Percentiles rank a stretch among this genome's conserved stretches.
Evolutionary conservation across 768 basidiomycete genomes (phyloP).

Genomic region (Kwoniella shandongensis): DNA sequence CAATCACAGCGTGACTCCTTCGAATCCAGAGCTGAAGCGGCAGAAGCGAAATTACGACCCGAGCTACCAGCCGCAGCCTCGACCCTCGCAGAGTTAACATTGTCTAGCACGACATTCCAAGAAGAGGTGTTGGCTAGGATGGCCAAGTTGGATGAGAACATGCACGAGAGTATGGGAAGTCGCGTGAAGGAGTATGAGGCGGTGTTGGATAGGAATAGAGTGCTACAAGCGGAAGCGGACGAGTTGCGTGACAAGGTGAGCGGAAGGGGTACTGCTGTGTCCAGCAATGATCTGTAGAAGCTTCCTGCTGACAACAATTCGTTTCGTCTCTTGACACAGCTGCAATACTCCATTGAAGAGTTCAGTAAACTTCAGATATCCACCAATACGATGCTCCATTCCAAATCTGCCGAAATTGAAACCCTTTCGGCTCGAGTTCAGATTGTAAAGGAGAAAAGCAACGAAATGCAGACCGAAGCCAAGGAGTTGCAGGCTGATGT

Average conservation of each 20-base stretch:
- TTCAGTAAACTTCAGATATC: slow-evolving; percentile 16
- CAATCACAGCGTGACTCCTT: too few species aligned
- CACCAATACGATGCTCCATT: not conserved
- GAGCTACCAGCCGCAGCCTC: slow-evolving; percentile 1
- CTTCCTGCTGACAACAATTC: too few species aligned
- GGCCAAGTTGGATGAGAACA: slow-evolving; percentile 15
- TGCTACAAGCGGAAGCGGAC: slow-evolving; percentile 14
- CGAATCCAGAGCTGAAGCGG: too few species aligned
- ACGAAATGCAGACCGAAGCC: slow-evolving; percentile 6
- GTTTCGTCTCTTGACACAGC: too few species aligned
- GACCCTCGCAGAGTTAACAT: slow-evolving; percentile 4
- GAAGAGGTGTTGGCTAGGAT: slow-evolving; percentile 11
- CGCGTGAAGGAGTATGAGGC: slow-evolving; percentile 21
- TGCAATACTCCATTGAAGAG: slow-evolving; percentile 4
- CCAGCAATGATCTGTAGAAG: too few species aligned
- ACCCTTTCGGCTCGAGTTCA: slow-evolving; percentile 5
- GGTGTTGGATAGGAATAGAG: slow-evolving; percentile 20
- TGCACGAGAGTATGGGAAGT: slow-evolving; percentile 21
- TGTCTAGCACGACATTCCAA: slow-evolving; percentile 5
- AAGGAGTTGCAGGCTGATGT: slow-evolving; percentile 9
- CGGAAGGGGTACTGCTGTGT: too few species aligned
- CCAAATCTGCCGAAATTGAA: not conserved
- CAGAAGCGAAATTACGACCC: not conserved
- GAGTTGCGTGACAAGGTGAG: slow-evolving; percentile 13
- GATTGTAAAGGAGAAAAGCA: not conserved